Evolutionary conservation across 495 filamentous ascomycete genomes (phyloP).

Genomic region (Durotheca rogersii): DNA sequence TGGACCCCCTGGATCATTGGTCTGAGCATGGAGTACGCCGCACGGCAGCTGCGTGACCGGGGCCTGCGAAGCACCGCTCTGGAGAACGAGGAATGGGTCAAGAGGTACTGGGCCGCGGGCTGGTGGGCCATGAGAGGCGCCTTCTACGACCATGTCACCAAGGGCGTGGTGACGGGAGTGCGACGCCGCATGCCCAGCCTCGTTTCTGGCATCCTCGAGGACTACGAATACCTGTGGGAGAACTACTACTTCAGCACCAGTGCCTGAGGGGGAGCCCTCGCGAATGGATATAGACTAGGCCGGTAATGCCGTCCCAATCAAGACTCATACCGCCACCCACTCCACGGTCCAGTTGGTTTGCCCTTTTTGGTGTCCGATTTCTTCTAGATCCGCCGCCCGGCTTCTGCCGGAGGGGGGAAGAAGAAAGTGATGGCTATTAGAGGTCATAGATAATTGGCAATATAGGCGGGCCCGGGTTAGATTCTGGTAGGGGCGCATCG

Average conservation of each 20-base stretch:
- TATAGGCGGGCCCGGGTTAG: background rate
- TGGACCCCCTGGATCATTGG: slow-evolving; percentile 94
- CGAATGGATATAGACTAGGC: no score
- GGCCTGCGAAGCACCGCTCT: slow-evolving; percentile 75
- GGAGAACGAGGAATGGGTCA: slow-evolving; percentile 82
- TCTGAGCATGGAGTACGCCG: slow-evolving; percentile 80
- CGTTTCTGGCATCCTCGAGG: slow-evolving; percentile 79
- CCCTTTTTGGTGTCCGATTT: no score
- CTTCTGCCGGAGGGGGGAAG: no score
- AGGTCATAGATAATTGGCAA: background rate
- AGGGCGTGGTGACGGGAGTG: slow-evolving; percentile 71
- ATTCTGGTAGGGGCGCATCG: background rate
- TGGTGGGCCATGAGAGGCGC: slow-evolving; percentile 97
- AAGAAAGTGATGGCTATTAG: background rate
- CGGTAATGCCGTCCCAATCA: no score
- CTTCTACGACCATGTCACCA: slow-evolving; percentile 92
- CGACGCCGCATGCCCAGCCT: slow-evolving; percentile 74
- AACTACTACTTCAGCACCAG: slow-evolving; percentile 83
- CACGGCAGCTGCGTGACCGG: slow-evolving; percentile 76
- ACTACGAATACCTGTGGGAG: slow-evolving; percentile 97
- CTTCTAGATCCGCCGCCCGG: no score
- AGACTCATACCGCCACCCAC: background rate
- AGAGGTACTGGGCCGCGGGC: slow-evolving; percentile 81
- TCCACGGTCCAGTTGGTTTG: no score
- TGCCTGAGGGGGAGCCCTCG: slow-evolving; percentile 37